These are phyloP conservation scores for Solanum tarapatanum DNA, from an alignment of 257 asterid genomes.

Conservation along the genomic window DNA sequence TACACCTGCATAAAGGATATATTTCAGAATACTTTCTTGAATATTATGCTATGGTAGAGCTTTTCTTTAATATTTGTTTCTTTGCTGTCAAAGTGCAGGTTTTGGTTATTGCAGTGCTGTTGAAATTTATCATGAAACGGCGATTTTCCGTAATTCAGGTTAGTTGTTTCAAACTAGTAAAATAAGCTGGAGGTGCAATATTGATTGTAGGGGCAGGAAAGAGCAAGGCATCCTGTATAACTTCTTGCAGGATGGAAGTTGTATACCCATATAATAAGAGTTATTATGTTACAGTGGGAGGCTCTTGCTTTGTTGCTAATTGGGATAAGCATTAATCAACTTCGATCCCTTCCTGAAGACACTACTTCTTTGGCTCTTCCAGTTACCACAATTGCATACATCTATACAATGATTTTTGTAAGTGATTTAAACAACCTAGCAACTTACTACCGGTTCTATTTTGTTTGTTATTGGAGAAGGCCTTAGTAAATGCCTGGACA, in stretches of 20 bases:
- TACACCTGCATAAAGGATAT: not conserved
- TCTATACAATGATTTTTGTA: conserved; percentile 85
- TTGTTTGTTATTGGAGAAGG: not conserved
- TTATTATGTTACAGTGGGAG: conserved; percentile 67
- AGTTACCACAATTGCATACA: conserved; percentile 69
- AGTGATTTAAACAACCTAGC: conserved; percentile 21
- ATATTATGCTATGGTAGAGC: not conserved
- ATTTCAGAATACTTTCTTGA: not conserved
- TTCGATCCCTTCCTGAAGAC: conserved; percentile 77
- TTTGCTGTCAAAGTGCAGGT: conserved; percentile 43
- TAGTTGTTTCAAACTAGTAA: conserved; percentile 9
- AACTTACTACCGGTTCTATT: not conserved
- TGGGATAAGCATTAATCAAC: conserved; percentile 90
- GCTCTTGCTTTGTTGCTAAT: conserved; percentile 97
- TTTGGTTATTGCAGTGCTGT: conserved; percentile 88
- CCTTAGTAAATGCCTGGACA: not conserved
- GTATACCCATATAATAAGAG: not conserved
- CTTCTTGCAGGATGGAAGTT: not conserved
- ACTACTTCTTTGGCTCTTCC: conserved; percentile 79
- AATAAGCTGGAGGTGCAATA: not conserved
- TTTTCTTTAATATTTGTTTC: not conserved
- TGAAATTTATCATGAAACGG: conserved; percentile 82
- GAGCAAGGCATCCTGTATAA: not conserved
- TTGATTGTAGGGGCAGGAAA: not conserved
- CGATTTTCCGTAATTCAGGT: conserved; percentile 94